Conservation (phyloP, 306 rosid genomes). For the Castanospermum australe region DNA sequence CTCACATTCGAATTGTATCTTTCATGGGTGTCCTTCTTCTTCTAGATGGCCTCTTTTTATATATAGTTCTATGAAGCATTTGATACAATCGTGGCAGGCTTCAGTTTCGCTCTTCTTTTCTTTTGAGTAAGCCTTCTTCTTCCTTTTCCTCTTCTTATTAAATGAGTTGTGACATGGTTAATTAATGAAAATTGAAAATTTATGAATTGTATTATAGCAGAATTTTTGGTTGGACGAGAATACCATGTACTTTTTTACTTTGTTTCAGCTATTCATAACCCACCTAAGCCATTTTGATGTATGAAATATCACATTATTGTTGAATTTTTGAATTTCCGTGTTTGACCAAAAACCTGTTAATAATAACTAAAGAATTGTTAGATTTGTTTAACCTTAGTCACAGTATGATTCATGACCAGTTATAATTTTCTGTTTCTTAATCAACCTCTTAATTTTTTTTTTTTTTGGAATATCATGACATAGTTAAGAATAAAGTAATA, state of each 20-base stretch:
- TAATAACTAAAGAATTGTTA: background rate
- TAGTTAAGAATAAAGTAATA: background rate
- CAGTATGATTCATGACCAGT: no score
- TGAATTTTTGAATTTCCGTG: background rate
- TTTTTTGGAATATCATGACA: background rate
- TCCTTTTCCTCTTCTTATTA: slow-evolving; percentile 1
- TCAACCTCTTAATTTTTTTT: background rate
- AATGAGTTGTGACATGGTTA: background rate
- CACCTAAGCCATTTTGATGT: slow-evolving; percentile 8
- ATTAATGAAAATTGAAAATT: background rate
- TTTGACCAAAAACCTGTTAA: background rate
- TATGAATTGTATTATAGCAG: background rate
- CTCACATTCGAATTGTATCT: slow-evolving; percentile 91
- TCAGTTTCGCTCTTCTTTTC: slow-evolving; percentile 95
- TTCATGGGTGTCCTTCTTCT: slow-evolving; percentile 88
- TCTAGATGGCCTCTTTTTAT: slow-evolving; percentile 72
- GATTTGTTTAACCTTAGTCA: no score
- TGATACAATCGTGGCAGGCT: slow-evolving; percentile 68
- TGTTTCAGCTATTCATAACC: background rate
- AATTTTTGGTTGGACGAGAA: background rate
- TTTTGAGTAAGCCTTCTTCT: slow-evolving; percentile 77
- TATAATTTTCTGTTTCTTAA: background rate
- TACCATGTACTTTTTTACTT: background rate
- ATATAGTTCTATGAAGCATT: slow-evolving; percentile 61
- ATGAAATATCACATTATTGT: slow-evolving; percentile 20